A percentile compares a stretch with the other conserved stretches of the same genome.
These are phyloP conservation scores for Thalassiosira mediterranea DNA, from an alignment of 352 stramenopile species.

Conservation along the genomic window DNA sequence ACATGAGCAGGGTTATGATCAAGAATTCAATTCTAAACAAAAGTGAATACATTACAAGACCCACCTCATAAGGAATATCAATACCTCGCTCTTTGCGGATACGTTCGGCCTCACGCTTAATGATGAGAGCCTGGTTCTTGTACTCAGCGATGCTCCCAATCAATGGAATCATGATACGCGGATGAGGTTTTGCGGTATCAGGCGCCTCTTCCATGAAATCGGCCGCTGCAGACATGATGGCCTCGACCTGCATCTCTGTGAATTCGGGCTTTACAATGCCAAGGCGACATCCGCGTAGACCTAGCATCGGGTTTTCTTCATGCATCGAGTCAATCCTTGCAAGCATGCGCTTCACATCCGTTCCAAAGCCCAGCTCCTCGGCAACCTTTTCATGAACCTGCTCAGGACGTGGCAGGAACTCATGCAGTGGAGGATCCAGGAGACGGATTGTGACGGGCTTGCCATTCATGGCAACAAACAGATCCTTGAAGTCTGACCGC, in stretches of 20 bases:
- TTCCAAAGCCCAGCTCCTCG: conserved; percentile 57
- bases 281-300: conserved; percentile 84
- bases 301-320: conserved; percentile 87
- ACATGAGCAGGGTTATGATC: no score
- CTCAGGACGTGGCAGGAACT: conserved; percentile 78
- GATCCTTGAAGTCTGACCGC: conserved; percentile 77
- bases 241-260: conserved; percentile 78
- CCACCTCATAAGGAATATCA: conserved; percentile 43
- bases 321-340: conserved; percentile 72
- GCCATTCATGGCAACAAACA: conserved; percentile 84
- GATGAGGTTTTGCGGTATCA: conserved; percentile 55
- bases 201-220: conserved; percentile 69
- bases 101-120: conserved; percentile 50
- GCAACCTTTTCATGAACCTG: conserved; percentile 65
- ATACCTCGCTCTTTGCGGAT: conserved; percentile 43
- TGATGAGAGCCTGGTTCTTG: conserved; percentile 66
- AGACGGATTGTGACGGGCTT: conserved; percentile 82
- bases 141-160: conserved; percentile 71
- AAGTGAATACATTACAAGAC: neutral
- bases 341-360: conserved; percentile 65
- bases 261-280: conserved; percentile 83
- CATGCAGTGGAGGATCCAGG: conserved; percentile 85
- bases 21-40: no score
- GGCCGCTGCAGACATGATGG: conserved; percentile 79
- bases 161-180: conserved; percentile 80